phyloP scores from a whole-genome alignment of 2,329 filamentous ascomycete genomes.

The Dothiorella sarmentorum region DNA sequence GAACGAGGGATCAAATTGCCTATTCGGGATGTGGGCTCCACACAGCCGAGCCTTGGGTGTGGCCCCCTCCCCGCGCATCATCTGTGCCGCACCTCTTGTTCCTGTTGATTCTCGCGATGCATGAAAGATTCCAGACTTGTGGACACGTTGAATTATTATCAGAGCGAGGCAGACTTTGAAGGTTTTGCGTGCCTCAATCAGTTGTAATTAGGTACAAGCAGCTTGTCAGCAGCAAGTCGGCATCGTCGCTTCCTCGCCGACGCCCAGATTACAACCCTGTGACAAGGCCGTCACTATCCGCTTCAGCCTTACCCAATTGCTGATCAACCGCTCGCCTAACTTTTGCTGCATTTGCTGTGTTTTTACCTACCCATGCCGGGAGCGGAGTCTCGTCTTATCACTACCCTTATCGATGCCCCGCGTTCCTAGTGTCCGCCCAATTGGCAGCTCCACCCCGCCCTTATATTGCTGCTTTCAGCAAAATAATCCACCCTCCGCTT shows the following conservation, averaged over 20 bases:
- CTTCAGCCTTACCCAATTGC: neutral
- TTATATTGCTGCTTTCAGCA: conserved; percentile 7
- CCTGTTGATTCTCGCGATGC: no score
- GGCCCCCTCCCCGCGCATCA: no score
- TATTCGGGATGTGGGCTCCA: conserved; percentile 1
- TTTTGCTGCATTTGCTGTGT: neutral
- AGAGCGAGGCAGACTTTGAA: no score
- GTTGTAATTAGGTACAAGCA: no score
- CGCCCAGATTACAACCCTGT: no score
- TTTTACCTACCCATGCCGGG: neutral
- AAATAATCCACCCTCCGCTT: conserved; percentile 2
- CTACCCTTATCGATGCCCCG: neutral
- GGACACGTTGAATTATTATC: no score
- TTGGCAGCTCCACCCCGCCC: neutral
- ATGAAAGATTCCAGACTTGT: no score
- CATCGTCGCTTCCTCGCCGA: no score
- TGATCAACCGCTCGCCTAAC: neutral
- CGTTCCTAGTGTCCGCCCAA: neutral
- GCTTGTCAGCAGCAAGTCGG: no score
- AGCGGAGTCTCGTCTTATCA: neutral
- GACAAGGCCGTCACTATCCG: neutral
- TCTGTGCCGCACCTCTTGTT: no score
- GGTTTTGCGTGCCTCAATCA: no score
- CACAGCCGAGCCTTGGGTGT: no score
- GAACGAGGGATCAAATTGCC: conserved; percentile 4